These are phyloP conservation scores for Lactuca saligna DNA, from an alignment of 129 eudicot genomes.

Conservation along the genomic window DNA sequence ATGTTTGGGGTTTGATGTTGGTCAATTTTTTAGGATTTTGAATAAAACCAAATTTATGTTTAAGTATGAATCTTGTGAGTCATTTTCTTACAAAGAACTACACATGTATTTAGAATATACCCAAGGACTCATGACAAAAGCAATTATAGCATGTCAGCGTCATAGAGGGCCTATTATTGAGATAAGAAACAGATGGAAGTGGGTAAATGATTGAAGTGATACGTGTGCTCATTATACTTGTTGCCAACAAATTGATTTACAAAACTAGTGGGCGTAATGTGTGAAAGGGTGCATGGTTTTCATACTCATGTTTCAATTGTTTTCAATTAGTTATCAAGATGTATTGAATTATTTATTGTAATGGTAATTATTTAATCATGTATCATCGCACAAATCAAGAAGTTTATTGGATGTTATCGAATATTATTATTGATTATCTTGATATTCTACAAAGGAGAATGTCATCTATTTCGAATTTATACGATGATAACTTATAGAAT, in stretches of 20 bases:
- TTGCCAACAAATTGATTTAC: background rate
- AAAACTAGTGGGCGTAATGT: background rate
- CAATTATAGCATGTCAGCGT: background rate
- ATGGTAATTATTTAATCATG: too few relatives aligned
- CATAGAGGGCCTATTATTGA: background rate
- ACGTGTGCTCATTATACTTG: background rate
- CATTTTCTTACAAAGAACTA: background rate
- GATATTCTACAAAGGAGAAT: too few relatives aligned
- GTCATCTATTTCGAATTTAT: too few relatives aligned
- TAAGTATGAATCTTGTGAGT: too few relatives aligned
- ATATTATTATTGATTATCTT: too few relatives aligned
- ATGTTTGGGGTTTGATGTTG: too few relatives aligned
- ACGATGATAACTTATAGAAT: too few relatives aligned
- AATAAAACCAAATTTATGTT: too few relatives aligned
- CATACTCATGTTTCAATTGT: background rate
- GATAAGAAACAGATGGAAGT: background rate
- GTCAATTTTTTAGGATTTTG: too few relatives aligned
- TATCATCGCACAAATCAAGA: background rate
- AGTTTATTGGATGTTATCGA: background rate
- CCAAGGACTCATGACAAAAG: background rate
- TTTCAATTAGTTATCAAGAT: too few relatives aligned
- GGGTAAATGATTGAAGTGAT: background rate
- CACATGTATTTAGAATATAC: background rate
- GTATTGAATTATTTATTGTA: too few relatives aligned
- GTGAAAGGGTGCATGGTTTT: background rate